These are phyloP conservation scores for Kluyveromyces lactis DNA, from an alignment of 805 yeast genomes.

Conservation along the genomic window DNA sequence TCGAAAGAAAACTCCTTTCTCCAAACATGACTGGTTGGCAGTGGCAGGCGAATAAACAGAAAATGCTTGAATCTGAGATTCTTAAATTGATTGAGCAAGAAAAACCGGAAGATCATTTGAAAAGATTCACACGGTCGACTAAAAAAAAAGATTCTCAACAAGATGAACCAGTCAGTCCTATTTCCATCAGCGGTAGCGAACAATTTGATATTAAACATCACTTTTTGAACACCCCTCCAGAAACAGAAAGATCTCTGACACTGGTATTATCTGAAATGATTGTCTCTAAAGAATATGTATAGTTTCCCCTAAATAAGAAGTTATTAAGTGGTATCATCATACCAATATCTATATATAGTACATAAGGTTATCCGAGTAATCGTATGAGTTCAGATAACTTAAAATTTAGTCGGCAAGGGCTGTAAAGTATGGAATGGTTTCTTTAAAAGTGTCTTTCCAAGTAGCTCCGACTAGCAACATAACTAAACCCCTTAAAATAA, in stretches of 20 bases:
- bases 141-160: neutral
- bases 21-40: neutral
- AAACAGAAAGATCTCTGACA: too few species aligned
- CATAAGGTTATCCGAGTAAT: too few species aligned
- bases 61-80: neutral
- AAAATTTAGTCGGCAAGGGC: neutral
- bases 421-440: neutral
- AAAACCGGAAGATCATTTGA: slow-evolving; percentile 3
- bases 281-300: too few species aligned
- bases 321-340: too few species aligned
- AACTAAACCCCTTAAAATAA: slow-evolving; percentile 31
- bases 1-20: neutral
- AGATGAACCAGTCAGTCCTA: neutral
- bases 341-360: too few species aligned
- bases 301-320: too few species aligned
- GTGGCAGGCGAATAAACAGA: neutral
- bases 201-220: too few species aligned
- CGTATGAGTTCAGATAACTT: too few species aligned
- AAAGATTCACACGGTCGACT: slow-evolving; percentile 2
- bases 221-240: too few species aligned
- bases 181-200: neutral
- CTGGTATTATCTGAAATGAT: too few species aligned
- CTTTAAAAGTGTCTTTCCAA: slow-evolving; percentile 26
- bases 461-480: slow-evolving; percentile 29
- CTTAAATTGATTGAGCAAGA: neutral